Percentiles rank a stretch among this genome's conserved stretches.
phyloP scores from a whole-genome alignment of 2,329 filamentous ascomycete genomes.

The Ascochyta fabae region DNA sequence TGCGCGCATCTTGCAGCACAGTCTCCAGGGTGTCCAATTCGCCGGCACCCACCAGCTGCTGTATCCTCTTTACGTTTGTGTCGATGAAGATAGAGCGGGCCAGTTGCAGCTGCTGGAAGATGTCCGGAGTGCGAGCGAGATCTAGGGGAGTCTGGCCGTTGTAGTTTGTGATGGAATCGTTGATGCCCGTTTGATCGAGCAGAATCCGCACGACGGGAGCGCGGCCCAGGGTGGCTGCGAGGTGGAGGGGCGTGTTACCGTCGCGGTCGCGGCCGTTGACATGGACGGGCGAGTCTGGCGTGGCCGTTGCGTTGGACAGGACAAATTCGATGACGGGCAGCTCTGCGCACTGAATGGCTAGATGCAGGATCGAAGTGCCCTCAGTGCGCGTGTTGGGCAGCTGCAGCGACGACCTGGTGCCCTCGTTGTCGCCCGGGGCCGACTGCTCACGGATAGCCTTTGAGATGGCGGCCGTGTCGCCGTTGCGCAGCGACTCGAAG shows the following conservation, averaged over 20 bases:
- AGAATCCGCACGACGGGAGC: conserved; percentile 81
- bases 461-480: conserved; percentile 88
- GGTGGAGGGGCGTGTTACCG: conserved; percentile 90
- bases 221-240: conserved; percentile 84
- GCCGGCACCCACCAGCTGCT: conserved; percentile 73
- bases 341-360: conserved; percentile 95
- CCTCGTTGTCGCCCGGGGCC: conserved; percentile 55
- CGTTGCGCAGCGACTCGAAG: conserved; percentile 88
- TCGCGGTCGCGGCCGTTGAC: conserved; percentile 91
- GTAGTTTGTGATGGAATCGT: conserved; percentile 85
- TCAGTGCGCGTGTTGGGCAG: conserved; percentile 61
- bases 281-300: conserved; percentile 70
- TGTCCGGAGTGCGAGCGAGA: conserved; percentile 87
- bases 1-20: conserved; percentile 81
- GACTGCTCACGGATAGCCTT: conserved; percentile 76
- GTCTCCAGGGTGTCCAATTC: conserved; percentile 81
- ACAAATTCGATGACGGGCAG: conserved; percentile 92
- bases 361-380: conserved; percentile 88
- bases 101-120: conserved; percentile 93
- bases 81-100: conserved; percentile 90
- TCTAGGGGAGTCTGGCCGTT: conserved; percentile 87
- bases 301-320: conserved; percentile 66
- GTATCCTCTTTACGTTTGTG: conserved; percentile 81
- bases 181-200: conserved; percentile 81
- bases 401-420: conserved; percentile 57